These are phyloP conservation scores for Candida boleticola DNA, from an alignment of 805 yeast genomes.

Conservation along the genomic window DNA sequence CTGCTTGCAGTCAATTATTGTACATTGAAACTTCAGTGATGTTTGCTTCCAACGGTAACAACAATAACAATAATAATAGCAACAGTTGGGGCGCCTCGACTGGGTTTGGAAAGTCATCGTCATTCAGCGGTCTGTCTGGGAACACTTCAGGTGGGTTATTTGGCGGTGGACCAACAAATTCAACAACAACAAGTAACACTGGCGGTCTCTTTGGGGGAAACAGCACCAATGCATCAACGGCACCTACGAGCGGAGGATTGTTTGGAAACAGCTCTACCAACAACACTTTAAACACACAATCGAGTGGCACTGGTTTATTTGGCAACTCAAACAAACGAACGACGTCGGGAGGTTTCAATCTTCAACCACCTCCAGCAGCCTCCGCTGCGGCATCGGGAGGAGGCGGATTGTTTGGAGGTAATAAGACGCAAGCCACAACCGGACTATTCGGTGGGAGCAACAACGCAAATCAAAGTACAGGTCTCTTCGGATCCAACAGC, in stretches of 20 bases:
- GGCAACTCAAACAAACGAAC: conserved; percentile 15
- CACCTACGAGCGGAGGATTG: conserved; percentile 14
- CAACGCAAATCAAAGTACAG: neutral
- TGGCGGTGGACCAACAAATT: too few relatives aligned
- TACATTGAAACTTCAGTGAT: too few relatives aligned
- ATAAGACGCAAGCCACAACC: too few relatives aligned
- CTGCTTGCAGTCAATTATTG: too few relatives aligned
- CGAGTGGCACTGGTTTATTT: conserved; percentile 19
- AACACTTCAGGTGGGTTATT: conserved; percentile 4
- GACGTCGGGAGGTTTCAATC: neutral
- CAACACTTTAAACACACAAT: conserved; percentile 8
- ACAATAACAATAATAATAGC: conserved; percentile 6
- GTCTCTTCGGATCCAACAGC: neutral
- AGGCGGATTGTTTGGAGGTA: neutral
- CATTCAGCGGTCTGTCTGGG: conserved; percentile 12
- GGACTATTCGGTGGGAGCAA: too few relatives aligned
- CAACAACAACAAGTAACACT: too few relatives aligned
- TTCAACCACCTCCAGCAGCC: conserved; percentile 2
- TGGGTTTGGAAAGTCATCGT: conserved; percentile 21
- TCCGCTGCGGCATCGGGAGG: neutral
- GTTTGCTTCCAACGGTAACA: conserved; percentile 7
- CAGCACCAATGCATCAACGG: conserved; percentile 9
- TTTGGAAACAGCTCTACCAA: conserved; percentile 14
- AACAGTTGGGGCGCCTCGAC: conserved; percentile 20
- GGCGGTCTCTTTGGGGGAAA: conserved; percentile 4